Percentiles rank a stretch among this genome's conserved stretches.
Conservation (phyloP, 345 rosid genomes). For the Populus ilicifolia region DNA sequence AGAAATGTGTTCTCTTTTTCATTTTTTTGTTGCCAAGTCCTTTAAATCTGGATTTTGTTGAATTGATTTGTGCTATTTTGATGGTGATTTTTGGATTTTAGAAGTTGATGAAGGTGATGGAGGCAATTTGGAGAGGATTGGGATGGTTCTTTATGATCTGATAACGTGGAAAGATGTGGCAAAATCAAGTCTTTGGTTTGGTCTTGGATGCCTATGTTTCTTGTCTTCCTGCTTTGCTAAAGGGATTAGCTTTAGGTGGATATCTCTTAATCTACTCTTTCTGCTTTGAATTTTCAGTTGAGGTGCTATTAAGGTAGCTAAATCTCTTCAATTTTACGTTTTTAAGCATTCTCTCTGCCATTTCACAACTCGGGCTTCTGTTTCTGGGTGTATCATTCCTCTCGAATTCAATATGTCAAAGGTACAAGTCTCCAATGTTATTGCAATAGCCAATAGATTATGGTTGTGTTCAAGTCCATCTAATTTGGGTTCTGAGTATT, state of each 20-base stretch:
- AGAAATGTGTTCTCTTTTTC: not conserved
- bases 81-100: conserved; percentile 13
- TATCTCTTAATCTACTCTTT: not conserved
- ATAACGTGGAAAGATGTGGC: conserved; percentile 83
- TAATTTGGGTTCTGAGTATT: not conserved
- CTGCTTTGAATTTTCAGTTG: not conserved
- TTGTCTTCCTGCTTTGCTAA: conserved; percentile 75
- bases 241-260: conserved; percentile 70
- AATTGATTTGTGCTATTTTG: not conserved
- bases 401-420: conserved; percentile 67
- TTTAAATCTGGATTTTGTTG: not conserved
- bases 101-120: conserved; percentile 49
- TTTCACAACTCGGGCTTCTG: conserved; percentile 78
- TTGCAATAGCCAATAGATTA: not conserved
- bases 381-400: conserved; percentile 71
- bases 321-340: conserved; percentile 18
- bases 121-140: conserved; percentile 53
- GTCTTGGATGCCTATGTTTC: conserved; percentile 74
- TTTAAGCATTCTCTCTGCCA: conserved; percentile 59
- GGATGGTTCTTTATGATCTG: conserved; percentile 49
- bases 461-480: not conserved
- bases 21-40: not conserved
- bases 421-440: conserved; percentile 29
- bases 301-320: not conserved
- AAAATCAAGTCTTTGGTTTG: conserved; percentile 87